phyloP scores from a whole-genome alignment of 305 asterid species.

The Fraxinus sp. region DNA sequence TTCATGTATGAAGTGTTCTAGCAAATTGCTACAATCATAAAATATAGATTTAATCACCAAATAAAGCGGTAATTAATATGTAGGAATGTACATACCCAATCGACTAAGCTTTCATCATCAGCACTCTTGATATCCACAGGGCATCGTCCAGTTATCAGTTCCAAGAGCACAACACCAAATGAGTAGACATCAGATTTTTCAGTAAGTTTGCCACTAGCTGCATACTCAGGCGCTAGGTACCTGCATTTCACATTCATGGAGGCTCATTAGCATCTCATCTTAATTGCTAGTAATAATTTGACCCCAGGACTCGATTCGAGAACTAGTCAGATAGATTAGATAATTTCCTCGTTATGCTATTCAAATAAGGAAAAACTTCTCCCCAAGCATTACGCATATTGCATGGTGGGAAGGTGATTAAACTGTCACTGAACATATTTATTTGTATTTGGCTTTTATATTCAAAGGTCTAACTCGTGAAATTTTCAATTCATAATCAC shows the following conservation, averaged over 20 bases:
- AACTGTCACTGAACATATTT: background rate
- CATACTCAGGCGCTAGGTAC: constrained; percentile 72
- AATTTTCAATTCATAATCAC: background rate
- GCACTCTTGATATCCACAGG: constrained; percentile 44
- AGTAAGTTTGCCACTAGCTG: constrained; percentile 63
- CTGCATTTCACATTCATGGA: constrained; percentile 24
- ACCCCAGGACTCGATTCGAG: background rate
- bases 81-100: constrained; percentile 44
- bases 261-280: background rate
- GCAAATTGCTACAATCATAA: background rate
- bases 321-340: background rate
- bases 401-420: background rate
- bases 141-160: constrained; percentile 63
- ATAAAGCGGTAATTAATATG: background rate
- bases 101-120: constrained; percentile 59
- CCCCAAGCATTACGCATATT: background rate
- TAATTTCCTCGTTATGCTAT: background rate
- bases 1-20: background rate
- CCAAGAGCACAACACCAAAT: constrained; percentile 61
- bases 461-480: background rate
- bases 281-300: background rate
- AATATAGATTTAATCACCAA: background rate
- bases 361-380: background rate
- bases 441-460: background rate
- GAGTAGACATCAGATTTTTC: constrained; percentile 74